These are phyloP conservation scores for Neurospora cerealis DNA, from an alignment of 495 filamentous ascomycete species.

Conservation along the genomic window DNA sequence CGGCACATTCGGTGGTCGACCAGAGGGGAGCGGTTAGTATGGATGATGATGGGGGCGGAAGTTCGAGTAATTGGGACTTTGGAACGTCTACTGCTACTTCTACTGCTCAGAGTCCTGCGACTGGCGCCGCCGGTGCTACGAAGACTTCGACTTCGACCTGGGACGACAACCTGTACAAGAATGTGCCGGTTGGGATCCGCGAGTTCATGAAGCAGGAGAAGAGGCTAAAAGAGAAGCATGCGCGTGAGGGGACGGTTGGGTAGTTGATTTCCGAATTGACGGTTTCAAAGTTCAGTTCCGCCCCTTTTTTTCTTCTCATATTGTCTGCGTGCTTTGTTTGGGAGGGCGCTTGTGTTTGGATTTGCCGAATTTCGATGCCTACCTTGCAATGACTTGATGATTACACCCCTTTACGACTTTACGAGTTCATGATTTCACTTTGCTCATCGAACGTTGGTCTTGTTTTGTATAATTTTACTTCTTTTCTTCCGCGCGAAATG, in stretches of 20 bases:
- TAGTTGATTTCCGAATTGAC: slow-evolving; percentile 9
- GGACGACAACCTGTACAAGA: slow-evolving; percentile 60
- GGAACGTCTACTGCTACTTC: slow-evolving; percentile 4
- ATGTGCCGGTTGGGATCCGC: slow-evolving; percentile 83
- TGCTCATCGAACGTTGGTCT: background rate
- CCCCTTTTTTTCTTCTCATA: background rate
- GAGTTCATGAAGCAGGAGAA: slow-evolving; percentile 99
- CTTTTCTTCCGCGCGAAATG: background rate
- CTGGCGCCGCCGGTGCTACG: no score
- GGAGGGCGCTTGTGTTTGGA: background rate
- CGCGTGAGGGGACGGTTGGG: slow-evolving; percentile 31
- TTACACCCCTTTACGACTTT: background rate
- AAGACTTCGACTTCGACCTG: slow-evolving; percentile 9
- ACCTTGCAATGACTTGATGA: background rate
- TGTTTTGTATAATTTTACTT: background rate
- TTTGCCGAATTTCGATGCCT: background rate
- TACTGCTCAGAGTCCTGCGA: no score
- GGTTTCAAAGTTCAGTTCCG: background rate
- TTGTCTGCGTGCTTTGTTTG: background rate
- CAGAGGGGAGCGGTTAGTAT: slow-evolving; percentile 39
- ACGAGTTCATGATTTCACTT: background rate
- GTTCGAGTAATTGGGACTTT: slow-evolving; percentile 55
- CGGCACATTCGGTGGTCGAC: background rate
- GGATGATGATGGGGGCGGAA: slow-evolving; percentile 77
- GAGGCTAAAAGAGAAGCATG: slow-evolving; percentile 67